Percentiles rank a stretch among this genome's conserved stretches.
phyloP scores from a whole-genome alignment of 257 asterid genomes.

The Solanum arcanum region DNA sequence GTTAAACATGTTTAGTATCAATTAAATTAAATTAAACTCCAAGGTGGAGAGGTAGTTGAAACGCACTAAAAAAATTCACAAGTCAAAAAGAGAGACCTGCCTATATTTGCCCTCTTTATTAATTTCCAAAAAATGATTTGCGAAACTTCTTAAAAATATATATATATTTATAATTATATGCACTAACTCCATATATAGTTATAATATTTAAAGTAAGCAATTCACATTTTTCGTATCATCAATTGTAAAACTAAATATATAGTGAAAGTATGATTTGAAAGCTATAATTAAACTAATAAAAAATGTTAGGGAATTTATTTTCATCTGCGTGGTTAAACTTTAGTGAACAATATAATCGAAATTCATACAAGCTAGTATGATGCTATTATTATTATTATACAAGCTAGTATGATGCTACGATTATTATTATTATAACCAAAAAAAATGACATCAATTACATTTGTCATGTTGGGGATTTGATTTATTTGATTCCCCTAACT shows the following conservation, averaged over 20 bases:
- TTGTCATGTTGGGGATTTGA: not conserved
- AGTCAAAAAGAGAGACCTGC: not conserved
- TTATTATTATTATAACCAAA: not conserved
- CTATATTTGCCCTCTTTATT: not conserved
- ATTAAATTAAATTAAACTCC: not conserved
- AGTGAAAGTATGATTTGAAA: too few species aligned
- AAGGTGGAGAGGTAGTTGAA: not conserved
- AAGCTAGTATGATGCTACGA: not conserved
- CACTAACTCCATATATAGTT: not conserved
- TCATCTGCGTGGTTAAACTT: not conserved
- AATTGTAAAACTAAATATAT: not conserved
- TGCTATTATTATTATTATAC: not conserved
- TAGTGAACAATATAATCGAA: not conserved
- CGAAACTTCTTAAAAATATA: not conserved
- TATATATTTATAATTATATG: not conserved
- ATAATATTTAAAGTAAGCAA: not conserved
- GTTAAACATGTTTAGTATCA: not conserved
- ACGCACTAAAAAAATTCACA: not conserved
- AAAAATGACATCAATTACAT: not conserved
- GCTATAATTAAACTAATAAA: not conserved
- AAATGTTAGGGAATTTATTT: too few species aligned
- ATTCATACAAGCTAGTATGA: not conserved
- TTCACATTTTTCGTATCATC: not conserved
- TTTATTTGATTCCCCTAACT: conserved; percentile 22
- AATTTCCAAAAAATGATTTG: not conserved